Percentiles rank a stretch among this genome's conserved stretches.
phyloP scores from a whole-genome alignment of 176 grass and related monocot genomes.

The Otatea glauca region DNA sequence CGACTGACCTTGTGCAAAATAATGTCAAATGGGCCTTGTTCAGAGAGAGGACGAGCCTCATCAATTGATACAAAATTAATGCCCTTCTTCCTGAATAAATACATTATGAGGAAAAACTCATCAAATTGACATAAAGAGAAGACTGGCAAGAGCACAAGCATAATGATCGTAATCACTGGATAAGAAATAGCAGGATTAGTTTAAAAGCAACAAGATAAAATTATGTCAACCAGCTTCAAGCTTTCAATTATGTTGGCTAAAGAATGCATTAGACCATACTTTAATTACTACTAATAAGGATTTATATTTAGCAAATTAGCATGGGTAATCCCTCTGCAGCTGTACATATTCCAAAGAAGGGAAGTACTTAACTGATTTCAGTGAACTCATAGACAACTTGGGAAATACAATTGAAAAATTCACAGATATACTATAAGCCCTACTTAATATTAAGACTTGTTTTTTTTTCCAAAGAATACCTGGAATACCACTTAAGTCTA shows the following conservation, averaged over 20 bases:
- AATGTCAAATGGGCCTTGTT: constrained; percentile 93
- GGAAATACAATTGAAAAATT: background rate
- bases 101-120: background rate
- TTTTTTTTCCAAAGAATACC: background rate
- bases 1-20: constrained; percentile 81
- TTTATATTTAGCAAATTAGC: background rate
- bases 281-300: background rate
- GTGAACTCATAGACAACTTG: background rate
- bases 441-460: constrained; percentile 4
- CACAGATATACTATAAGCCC: background rate
- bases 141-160: background rate
- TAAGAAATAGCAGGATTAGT: constrained; percentile 26
- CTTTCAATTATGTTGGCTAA: background rate
- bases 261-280: background rate
- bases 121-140: background rate
- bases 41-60: constrained; percentile 51
- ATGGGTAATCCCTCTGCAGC: background rate
- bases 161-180: background rate
- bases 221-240: background rate
- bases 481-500: constrained; percentile 19
- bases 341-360: background rate
- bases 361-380: background rate
- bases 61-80: constrained; percentile 80
- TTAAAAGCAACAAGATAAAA: constrained; percentile 8
- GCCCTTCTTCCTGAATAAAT: constrained; percentile 76